phyloP scores from a whole-genome alignment of 2,329 filamentous ascomycete species.

The Myriosclerotinia scirpicola region DNA sequence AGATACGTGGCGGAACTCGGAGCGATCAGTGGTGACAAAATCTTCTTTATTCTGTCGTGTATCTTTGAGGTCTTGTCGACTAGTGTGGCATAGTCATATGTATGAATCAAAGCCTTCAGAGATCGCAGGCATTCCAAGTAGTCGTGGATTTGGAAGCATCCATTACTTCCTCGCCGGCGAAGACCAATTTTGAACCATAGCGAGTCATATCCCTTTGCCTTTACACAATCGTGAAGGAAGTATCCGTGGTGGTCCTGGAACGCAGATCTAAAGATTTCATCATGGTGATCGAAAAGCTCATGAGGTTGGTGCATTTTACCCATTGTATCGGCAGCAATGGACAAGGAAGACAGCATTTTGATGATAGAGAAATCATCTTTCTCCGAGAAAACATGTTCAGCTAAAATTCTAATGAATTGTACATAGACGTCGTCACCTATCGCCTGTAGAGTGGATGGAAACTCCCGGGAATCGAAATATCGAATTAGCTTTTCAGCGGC shows the following conservation, averaged over 20 bases:
- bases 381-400: neutral
- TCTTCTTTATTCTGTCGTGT: neutral
- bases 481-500: conserved; percentile 20
- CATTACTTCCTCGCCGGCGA: conserved; percentile 23
- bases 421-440: conserved; percentile 15
- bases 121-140: conserved; percentile 32
- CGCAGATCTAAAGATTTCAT: conserved; percentile 35
- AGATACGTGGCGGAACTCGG: conserved; percentile 13
- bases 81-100: neutral
- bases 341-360: neutral
- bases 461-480: conserved; percentile 24
- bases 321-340: conserved; percentile 32
- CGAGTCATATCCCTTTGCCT: conserved; percentile 14
- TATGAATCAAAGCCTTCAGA: neutral
- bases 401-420: neutral
- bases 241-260: conserved; percentile 30
- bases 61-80: neutral
- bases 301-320: conserved; percentile 25
- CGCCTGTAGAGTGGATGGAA: conserved; percentile 23
- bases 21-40: conserved; percentile 28
- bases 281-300: conserved; percentile 35
- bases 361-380: neutral
- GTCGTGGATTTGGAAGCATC: conserved; percentile 23
- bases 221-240: conserved; percentile 34
- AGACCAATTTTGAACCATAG: conserved; percentile 34